Evolutionary conservation across 2,329 filamentous ascomycete genomes (phyloP).

Genomic region (Trichoderma sp.): DNA sequence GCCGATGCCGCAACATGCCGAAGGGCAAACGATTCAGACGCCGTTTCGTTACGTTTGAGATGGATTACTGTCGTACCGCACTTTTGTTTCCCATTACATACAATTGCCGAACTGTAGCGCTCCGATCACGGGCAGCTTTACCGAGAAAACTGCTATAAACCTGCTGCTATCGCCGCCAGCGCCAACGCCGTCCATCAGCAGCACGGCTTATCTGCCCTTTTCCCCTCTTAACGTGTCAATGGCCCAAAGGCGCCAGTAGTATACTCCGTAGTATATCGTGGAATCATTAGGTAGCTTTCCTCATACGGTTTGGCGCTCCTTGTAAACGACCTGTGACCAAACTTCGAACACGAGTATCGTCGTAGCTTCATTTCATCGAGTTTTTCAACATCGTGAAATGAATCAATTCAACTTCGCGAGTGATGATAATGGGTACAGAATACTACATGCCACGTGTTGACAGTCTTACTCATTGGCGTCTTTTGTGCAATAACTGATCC

Average conservation of each 20-base stretch:
- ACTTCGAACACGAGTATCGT: not conserved
- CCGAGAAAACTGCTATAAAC: conserved; percentile 4
- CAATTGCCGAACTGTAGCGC: not conserved
- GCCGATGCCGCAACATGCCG: conserved; percentile 26
- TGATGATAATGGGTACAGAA: not conserved
- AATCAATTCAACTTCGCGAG: not conserved
- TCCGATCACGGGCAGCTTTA: conserved; percentile 1
- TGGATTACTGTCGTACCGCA: not conserved
- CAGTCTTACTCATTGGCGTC: not conserved
- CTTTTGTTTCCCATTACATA: not conserved
- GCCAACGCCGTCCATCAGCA: not conserved
- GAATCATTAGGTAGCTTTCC: conserved; percentile 6
- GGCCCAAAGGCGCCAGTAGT: not conserved
- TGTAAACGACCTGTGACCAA: not conserved
- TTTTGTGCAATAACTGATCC: not conserved
- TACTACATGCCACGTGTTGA: not conserved
- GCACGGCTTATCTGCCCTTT: not conserved
- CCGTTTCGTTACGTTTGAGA: not conserved
- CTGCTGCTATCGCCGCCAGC: not conserved
- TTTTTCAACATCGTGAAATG: not conserved
- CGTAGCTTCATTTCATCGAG: not conserved
- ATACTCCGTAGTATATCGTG: not conserved
- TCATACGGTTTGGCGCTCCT: not conserved
- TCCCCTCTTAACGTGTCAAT: not conserved
- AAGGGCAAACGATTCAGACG: not conserved